Evolutionary conservation across 2,329 filamentous ascomycete genomes (phyloP).

Genomic region (Myriangium duriaei): DNA sequence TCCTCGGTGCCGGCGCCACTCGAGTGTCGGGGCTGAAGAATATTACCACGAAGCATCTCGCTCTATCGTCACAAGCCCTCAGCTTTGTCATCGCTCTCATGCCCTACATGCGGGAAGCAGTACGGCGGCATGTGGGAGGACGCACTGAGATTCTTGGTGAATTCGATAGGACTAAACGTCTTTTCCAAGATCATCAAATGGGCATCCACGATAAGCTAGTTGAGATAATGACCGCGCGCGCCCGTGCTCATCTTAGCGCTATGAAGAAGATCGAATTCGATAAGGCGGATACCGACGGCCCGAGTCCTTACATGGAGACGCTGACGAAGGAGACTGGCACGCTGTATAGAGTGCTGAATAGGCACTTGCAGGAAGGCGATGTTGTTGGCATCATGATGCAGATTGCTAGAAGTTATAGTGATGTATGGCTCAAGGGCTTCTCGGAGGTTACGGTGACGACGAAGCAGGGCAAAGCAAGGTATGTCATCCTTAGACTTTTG

Average conservation of each 20-base stretch:
- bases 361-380: constrained; percentile 64
- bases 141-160: constrained; percentile 46
- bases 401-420: constrained; percentile 70
- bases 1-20: constrained; percentile 86
- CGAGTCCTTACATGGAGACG: constrained; percentile 70
- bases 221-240: constrained; percentile 77
- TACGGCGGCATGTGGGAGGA: constrained; percentile 56
- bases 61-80: constrained; percentile 77
- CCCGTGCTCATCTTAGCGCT: constrained; percentile 58
- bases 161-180: constrained; percentile 74
- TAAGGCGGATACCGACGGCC: constrained; percentile 22
- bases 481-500: constrained; percentile 22
- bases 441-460: constrained; percentile 52
- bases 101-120: constrained; percentile 82
- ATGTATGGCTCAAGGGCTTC: constrained; percentile 64
- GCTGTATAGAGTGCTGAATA: constrained; percentile 69
- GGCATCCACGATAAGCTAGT: constrained; percentile 87
- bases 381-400: constrained; percentile 75
- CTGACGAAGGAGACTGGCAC: constrained; percentile 76
- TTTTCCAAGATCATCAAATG: constrained; percentile 79
- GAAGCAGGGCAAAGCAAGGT: constrained; percentile 59
- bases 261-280: constrained; percentile 72
- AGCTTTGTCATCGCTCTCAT: constrained; percentile 78
- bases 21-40: constrained; percentile 82
- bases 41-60: constrained; percentile 90